A percentile compares a stretch with the other conserved stretches of the same genome.
Evolutionary conservation across 768 basidiomycete genomes (phyloP).

Genomic region (Leccinum ochraceum): DNA sequence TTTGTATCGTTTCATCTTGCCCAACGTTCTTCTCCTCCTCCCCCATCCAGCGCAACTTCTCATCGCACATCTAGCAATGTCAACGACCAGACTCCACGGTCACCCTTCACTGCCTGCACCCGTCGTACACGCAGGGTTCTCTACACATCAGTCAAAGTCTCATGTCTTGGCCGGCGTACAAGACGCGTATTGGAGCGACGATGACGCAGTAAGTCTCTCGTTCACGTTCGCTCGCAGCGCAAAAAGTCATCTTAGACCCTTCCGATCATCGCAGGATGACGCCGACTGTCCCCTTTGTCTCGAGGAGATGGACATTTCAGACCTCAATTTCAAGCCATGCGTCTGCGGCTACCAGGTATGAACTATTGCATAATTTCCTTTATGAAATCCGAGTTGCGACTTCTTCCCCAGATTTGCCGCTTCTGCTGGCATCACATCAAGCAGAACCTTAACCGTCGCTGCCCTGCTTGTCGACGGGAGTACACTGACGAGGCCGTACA

Average conservation of each 20-base stretch:
- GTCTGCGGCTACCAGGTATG: conserved; percentile 95
- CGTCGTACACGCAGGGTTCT: conserved; percentile 69
- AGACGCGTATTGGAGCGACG: conserved; percentile 97
- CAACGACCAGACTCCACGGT: conserved; percentile 55
- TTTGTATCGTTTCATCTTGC: conserved; percentile 22
- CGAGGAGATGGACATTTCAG: conserved; percentile 98
- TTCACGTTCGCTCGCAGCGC: conserved; percentile 7
- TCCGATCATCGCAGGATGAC: conserved; percentile 69
- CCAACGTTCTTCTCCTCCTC: conserved; percentile 9
- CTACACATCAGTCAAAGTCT: conserved; percentile 77
- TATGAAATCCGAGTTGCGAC: conserved; percentile 19
- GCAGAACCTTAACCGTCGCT: conserved; percentile 92
- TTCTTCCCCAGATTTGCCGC: conserved; percentile 79
- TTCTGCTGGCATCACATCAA: conserved; percentile 99
- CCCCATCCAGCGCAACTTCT: conserved; percentile 19
- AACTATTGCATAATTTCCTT: conserved; percentile 12
- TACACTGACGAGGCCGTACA: conserved; percentile 93
- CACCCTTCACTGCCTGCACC: conserved; percentile 73
- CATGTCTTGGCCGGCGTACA: conserved; percentile 87
- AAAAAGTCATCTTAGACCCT: conserved; percentile 16
- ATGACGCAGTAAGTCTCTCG: conserved; percentile 65
- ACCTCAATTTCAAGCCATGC: conserved; percentile 99
- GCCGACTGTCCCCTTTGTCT: conserved; percentile 97
- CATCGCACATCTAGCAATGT: conserved; percentile 37
- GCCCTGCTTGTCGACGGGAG: conserved; percentile 92